Evolutionary conservation across 306 rosid genomes (phyloP), one percentile per base, ranked within the genome.

Genomic region (Begonia peltatifolia): DNA sequence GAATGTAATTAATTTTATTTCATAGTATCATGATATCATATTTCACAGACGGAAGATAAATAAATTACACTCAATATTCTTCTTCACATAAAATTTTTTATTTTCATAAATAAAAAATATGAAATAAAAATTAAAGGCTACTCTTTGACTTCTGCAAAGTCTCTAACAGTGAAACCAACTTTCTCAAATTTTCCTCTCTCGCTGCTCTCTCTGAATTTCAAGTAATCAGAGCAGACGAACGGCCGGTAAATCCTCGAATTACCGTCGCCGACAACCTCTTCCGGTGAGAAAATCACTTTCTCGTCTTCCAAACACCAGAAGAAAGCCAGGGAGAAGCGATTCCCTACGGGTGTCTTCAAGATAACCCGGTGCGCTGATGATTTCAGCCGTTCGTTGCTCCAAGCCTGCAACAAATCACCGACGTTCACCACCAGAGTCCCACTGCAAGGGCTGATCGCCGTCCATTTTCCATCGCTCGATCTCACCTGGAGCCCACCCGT

Each of bases 271-370:
- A 86, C 81, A 49, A 86, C 81, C 55, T 79, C 88, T 50, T 83
- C 59, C 13, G 99, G 99, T 64, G 92, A 85, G 56, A 53, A 6
- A 0, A 90, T 63, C 50, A 73, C 67, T 51, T 86, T 90, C 55
- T 83, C 79, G 63, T 86, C 85, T 66, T 79, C 87, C 73, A 90
- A 90, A 57, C 99, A 81, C 95, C 99, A 90, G 55, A 90, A 90
- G 76, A 86, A 86, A 17, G 99, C 95, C 13, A 90, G n/a, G 9
- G 99, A 90, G 59, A 83, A 86, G 0, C 99, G 68, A 38, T 77
- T 82, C 35, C 52, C 47, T 4, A 20, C 63, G 0, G 86, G 77
- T 22, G 68, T 70, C 71, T 76, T 78, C 57, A 86, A 42, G 12
- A 83, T 77, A 10, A 90, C 99, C 60, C 95, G 76, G 57, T 90